Evolutionary conservation across 176 grass and related monocot species (phyloP).

Genomic region (Phragmites australis): DNA sequence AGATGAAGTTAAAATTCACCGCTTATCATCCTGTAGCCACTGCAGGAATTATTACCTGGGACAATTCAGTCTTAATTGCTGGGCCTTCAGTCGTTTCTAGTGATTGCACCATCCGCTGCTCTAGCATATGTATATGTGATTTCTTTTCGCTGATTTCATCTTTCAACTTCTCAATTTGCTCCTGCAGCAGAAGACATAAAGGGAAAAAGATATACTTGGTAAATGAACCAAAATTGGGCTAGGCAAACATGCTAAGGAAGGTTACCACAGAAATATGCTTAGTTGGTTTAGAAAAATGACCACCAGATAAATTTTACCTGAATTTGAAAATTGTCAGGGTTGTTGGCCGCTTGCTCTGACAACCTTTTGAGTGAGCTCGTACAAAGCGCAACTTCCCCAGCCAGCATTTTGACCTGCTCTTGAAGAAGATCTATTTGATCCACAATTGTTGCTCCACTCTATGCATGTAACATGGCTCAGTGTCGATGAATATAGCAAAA

Average conservation of each 20-base stretch:
- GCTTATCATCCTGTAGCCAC: background rate
- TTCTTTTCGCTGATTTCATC: constrained; percentile 90
- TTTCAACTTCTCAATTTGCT: constrained; percentile 80
- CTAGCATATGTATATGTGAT: constrained; percentile 84
- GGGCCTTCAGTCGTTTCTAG: constrained; percentile 64
- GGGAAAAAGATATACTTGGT: background rate
- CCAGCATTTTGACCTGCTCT: constrained; percentile 95
- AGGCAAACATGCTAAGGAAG: background rate
- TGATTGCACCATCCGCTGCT: constrained; percentile 81
- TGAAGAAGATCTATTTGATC: constrained; percentile 99
- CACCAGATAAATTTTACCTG: constrained; percentile 53
- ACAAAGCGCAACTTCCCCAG: constrained; percentile 89
- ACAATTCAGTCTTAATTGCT: constrained; percentile 60
- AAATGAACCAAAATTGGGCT: background rate
- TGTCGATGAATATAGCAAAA: constrained; percentile 23
- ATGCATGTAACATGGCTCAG: constrained; percentile 34
- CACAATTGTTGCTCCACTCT: constrained; percentile 90
- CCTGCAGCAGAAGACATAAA: constrained; percentile 43
- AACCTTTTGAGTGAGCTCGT: constrained; percentile 95
- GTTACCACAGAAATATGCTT: background rate
- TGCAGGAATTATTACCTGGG: constrained; percentile 62
- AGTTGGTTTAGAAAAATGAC: constrained; percentile 19
- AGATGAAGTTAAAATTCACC: constrained; percentile 25
- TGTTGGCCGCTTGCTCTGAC: constrained; percentile 66
- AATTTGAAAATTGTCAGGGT: constrained; percentile 71